A percentile compares a stretch with the other conserved stretches of the same genome.
These are phyloP conservation scores for Pistacia vera DNA, from an alignment of 345 rosid species.

Conservation along the genomic window DNA sequence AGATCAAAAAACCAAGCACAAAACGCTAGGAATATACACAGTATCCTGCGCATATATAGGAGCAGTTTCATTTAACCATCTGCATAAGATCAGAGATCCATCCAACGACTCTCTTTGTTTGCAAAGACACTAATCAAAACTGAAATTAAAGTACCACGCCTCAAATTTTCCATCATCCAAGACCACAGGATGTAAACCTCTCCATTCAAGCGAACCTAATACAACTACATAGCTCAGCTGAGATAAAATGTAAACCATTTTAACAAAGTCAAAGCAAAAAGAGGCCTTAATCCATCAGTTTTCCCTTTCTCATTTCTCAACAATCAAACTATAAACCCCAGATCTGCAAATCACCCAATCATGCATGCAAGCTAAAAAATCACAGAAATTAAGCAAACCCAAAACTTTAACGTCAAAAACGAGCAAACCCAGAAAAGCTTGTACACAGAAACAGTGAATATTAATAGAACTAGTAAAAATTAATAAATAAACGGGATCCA, in stretches of 20 bases:
- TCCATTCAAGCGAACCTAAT: not conserved
- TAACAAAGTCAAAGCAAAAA: not conserved
- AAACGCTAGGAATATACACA: not conserved
- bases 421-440: not conserved
- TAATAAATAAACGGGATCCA: not conserved
- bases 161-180: constrained; percentile 10
- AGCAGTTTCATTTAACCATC: not conserved
- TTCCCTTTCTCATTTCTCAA: not conserved
- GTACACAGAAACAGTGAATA: not conserved
- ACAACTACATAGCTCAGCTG: not conserved
- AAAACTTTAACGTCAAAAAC: not conserved
- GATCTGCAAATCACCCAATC: constrained; percentile 28
- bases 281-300: not conserved
- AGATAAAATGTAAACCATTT: not conserved
- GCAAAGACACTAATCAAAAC: not conserved
- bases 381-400: not conserved
- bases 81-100: constrained; percentile 6
- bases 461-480: not conserved
- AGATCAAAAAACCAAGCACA: not conserved
- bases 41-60: not conserved
- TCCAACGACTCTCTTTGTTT: not conserved
- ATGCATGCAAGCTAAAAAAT: constrained; percentile 9
- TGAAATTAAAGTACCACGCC: constrained; percentile 3
- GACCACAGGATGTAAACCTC: not conserved
- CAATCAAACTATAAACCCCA: constrained; percentile 19